Evolutionary conservation across 2,329 filamentous ascomycete genomes (phyloP), one percentile per base, ranked within the genome.

Genomic region (Arthrobotrys iridis): DNA sequence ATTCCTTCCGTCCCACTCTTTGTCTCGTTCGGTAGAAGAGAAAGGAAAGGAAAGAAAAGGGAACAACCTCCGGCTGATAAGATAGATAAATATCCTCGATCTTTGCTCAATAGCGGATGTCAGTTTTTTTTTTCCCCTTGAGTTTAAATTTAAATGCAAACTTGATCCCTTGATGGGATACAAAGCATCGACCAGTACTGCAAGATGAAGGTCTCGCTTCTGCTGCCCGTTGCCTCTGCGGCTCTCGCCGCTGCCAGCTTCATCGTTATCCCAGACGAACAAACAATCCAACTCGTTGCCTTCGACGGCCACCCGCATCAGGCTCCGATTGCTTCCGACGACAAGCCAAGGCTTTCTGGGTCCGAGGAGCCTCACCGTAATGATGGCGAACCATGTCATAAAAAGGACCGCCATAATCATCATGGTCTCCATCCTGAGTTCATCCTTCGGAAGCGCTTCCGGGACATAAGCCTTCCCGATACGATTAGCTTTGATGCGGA

Each of bases 141-240:
- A n/a, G n/a, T n/a, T n/a, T n/a, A n/a, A n/a, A 2, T 15, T 52
- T 18, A 4, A 4, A 8, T 5, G 10, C 15, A 46, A 22, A 10
- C 10, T 5, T 10, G 10, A 10, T 33, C 28, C 4, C 24, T 55
- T 55, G 50, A 55, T 55, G 50, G 30, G 50, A n/a, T 11, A 37
- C 50, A 24, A 55, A 37, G 50, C 15, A 22, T 13, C 37, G 3
- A 33, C 4, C 30, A 40, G 46, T 18, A 52, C 33, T n/a, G 40
- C 65, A 64, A 35, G 24, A 75, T 75, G 71, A 75, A 63, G 71
- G 71, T 68, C 48, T 68, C 71, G 71, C 57, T 75, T 68, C 63
- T 75, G 13, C 28, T 68, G 40, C 71, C 63, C 37, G 46, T 68
- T 40, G 71, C 71, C 33, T 57, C 68, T 24, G 68, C 68, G 50